These are phyloP conservation scores for Xylaria sp. DNA, from an alignment of 2,329 filamentous ascomycete species.

Conservation along the genomic window DNA sequence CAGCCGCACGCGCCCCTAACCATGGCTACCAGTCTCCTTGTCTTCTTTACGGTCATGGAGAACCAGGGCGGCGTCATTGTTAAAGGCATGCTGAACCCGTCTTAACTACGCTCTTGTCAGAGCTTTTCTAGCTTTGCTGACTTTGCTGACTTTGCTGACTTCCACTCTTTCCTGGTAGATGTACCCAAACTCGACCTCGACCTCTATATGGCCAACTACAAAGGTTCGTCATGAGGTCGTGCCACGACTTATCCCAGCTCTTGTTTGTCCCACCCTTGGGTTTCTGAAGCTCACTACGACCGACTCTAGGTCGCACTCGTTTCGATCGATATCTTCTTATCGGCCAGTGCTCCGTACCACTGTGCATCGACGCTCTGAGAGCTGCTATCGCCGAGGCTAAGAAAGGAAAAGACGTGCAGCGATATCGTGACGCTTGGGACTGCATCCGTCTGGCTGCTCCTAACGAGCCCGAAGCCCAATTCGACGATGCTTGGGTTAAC, in stretches of 20 bases:
- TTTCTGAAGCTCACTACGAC: slow-evolving; percentile 13
- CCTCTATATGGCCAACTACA: slow-evolving; percentile 89
- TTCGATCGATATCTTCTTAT: slow-evolving; percentile 86
- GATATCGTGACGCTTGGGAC: slow-evolving; percentile 77
- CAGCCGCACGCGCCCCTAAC: neutral
- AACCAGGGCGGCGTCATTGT: slow-evolving; percentile 61
- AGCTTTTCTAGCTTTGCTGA: slow-evolving; percentile 12
- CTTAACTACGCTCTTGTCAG: neutral
- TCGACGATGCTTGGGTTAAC: slow-evolving; percentile 81
- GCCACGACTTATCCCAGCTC: neutral
- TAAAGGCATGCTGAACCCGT: slow-evolving; percentile 36
- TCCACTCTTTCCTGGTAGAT: slow-evolving; percentile 61
- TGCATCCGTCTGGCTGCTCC: slow-evolving; percentile 73
- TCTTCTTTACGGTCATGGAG: slow-evolving; percentile 61
- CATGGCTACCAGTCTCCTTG: slow-evolving; percentile 56
- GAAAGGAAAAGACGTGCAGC: slow-evolving; percentile 74
- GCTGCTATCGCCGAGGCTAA: slow-evolving; percentile 81
- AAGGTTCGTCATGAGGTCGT: slow-evolving; percentile 65
- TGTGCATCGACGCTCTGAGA: slow-evolving; percentile 84
- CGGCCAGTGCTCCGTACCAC: slow-evolving; percentile 78
- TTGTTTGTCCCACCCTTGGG: neutral
- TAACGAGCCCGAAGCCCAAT: slow-evolving; percentile 72
- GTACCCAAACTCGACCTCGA: slow-evolving; percentile 91
- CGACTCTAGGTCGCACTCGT: slow-evolving; percentile 75
- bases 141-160: neutral